A percentile compares a stretch with the other conserved stretches of the same genome.
These are phyloP conservation scores for Cyberlindnera euphorbiae DNA, from an alignment of 805 yeast species.

Conservation along the genomic window DNA sequence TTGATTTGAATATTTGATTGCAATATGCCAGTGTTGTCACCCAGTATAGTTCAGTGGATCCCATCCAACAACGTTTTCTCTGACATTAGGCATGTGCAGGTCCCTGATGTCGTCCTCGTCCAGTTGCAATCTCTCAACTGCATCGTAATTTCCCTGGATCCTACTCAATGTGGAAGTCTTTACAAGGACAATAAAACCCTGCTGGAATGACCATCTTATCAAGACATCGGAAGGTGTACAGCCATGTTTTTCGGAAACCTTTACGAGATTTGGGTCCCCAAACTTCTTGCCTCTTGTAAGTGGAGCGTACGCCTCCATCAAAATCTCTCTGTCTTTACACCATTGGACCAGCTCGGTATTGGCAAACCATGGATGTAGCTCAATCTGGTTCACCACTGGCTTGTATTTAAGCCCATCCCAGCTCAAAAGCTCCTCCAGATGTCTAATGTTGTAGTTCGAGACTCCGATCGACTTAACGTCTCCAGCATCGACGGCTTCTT, in stretches of 20 bases:
- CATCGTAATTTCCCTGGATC: constrained; percentile 50
- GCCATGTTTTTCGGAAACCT: constrained; percentile 43
- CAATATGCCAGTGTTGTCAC: too few species aligned
- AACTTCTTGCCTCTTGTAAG: constrained; percentile 57
- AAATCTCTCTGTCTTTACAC: constrained; percentile 46
- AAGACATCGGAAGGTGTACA: constrained; percentile 58
- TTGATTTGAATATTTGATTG: too few species aligned
- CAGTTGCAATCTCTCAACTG: constrained; percentile 42
- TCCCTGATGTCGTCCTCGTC: constrained; percentile 35
- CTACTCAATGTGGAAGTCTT: constrained; percentile 54
- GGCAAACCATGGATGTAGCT: constrained; percentile 62
- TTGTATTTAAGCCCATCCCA: constrained; percentile 49
- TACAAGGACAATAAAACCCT: constrained; percentile 68
- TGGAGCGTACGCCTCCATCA: constrained; percentile 74
- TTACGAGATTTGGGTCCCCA: constrained; percentile 46
- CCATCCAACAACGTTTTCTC: constrained; percentile 66
- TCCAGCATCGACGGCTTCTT: constrained; percentile 61
- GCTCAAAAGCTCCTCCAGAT: constrained; percentile 52
- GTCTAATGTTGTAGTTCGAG: constrained; percentile 62
- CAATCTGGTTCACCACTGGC: constrained; percentile 67
- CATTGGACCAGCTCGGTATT: constrained; percentile 53
- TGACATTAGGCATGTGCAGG: constrained; percentile 44
- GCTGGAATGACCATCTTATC: constrained; percentile 67
- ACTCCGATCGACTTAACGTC: constrained; percentile 68
- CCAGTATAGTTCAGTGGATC: constrained; percentile 30